A percentile compares a stretch with the other conserved stretches of the same genome.
These are phyloP conservation scores for Fraxinus xanthoxyloides DNA, from an alignment of 305 asterid species.

Conservation along the genomic window DNA sequence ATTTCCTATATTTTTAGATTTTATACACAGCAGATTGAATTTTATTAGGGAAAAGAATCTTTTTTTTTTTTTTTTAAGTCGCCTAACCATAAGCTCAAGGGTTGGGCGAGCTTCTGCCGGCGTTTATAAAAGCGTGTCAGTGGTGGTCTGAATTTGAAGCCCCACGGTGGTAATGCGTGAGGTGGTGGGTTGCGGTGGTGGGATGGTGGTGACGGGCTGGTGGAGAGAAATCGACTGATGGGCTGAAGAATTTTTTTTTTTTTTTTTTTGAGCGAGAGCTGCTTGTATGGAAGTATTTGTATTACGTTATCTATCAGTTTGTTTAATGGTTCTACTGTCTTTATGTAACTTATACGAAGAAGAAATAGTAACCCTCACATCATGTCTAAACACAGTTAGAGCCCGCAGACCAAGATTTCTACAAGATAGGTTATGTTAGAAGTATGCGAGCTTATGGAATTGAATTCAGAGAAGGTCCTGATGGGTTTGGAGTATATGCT, in stretches of 20 bases:
- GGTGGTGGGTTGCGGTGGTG: too few relatives aligned
- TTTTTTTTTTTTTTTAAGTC: not conserved
- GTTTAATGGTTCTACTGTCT: conserved; percentile 10
- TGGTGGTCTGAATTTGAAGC: too few relatives aligned
- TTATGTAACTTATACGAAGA: conserved; percentile 3
- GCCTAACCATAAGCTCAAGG: too few relatives aligned
- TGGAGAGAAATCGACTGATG: too few relatives aligned
- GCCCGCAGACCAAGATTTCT: conserved; percentile 93
- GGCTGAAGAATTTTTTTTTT: too few relatives aligned
- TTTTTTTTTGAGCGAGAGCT: not conserved
- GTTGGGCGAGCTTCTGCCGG: too few relatives aligned
- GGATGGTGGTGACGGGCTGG: too few relatives aligned
- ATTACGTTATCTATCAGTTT: not conserved
- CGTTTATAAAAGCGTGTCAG: too few relatives aligned
- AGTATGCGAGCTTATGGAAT: conserved; percentile 92
- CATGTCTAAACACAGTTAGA: conserved; percentile 52
- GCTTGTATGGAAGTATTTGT: not conserved
- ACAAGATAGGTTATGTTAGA: conserved; percentile 85
- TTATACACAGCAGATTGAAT: not conserved
- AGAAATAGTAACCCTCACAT: conserved; percentile 14
- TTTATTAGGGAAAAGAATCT: not conserved
- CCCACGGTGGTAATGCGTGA: too few relatives aligned
- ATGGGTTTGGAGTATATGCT: conserved; percentile 94
- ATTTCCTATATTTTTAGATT: not conserved
- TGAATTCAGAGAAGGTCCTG: conserved; percentile 95